Percentiles rank a stretch among this genome's conserved stretches.
Evolutionary conservation across 1,284 basidiomycete species (phyloP).

Genomic region (Malassezia equina): DNA sequence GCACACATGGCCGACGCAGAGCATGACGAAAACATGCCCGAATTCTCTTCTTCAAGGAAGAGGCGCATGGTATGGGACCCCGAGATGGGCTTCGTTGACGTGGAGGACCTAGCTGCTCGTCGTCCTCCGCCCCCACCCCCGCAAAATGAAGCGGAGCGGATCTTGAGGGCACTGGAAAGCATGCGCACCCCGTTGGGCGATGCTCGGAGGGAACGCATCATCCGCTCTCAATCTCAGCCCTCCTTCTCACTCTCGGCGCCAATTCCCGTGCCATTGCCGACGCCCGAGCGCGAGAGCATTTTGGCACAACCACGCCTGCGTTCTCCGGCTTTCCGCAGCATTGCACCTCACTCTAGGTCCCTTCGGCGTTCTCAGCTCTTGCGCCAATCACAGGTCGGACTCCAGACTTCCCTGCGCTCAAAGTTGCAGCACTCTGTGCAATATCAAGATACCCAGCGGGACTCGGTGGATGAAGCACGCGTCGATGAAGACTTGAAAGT

Average conservation of each 20-base stretch:
- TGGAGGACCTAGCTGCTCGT: slow-evolving; percentile 32
- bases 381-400: slow-evolving; percentile 6
- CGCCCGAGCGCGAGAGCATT: slow-evolving; percentile 3
- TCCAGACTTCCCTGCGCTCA: slow-evolving; percentile 10
- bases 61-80: slow-evolving; percentile 43
- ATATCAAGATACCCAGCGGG: background rate
- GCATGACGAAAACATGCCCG: background rate
- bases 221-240: slow-evolving; percentile 13
- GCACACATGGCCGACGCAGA: background rate
- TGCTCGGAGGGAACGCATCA: slow-evolving; percentile 21
- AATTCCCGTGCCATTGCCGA: slow-evolving; percentile 17
- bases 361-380: slow-evolving; percentile 6
- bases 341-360: slow-evolving; percentile 33
- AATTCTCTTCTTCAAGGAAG: slow-evolving; percentile 20
- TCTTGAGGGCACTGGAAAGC: slow-evolving; percentile 48
- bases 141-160: slow-evolving; percentile 49
- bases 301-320: background rate
- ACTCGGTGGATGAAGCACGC: background rate
- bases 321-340: slow-evolving; percentile 6
- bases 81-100: slow-evolving; percentile 37
- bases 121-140: slow-evolving; percentile 37
- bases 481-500: background rate
- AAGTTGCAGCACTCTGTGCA: slow-evolving; percentile 13
- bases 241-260: slow-evolving; percentile 14
- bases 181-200: slow-evolving; percentile 42